A percentile compares a stretch with the other conserved stretches of the same genome.
phyloP scores from a whole-genome alignment of 2,329 filamentous ascomycete genomes.

The Neofusicoccum parvum region DNA sequence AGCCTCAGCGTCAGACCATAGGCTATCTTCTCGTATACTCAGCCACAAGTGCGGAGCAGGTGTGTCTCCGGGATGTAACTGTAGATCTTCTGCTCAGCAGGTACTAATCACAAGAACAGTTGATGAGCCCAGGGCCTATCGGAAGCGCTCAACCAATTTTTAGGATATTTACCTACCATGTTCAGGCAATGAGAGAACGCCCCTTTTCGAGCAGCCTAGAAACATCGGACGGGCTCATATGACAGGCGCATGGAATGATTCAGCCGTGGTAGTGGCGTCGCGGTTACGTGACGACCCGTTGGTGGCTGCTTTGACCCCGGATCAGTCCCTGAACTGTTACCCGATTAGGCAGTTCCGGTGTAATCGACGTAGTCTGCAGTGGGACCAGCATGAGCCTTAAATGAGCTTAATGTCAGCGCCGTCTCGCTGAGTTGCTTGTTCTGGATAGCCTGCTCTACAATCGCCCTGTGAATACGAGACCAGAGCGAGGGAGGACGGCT shows the following conservation, averaged over 20 bases:
- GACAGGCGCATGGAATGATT: not conserved
- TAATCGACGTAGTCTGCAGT: not conserved
- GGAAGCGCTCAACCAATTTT: not conserved
- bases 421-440: not conserved
- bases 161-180: not conserved
- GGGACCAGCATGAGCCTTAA: not conserved
- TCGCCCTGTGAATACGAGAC: not conserved
- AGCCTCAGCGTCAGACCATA: not conserved
- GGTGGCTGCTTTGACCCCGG: not conserved
- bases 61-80: not conserved
- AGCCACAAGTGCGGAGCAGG: not conserved
- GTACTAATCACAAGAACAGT: not conserved
- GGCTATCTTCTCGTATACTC: not conserved
- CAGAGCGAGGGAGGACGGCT: too few species aligned
- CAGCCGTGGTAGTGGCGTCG: not conserved
- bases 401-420: not conserved
- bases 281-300: not conserved
- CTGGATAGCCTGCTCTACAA: not conserved
- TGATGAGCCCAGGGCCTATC: not conserved
- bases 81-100: not conserved
- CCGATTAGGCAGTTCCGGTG: not conserved
- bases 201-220: not conserved
- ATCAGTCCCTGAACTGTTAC: not conserved
- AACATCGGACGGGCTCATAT: not conserved
- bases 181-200: not conserved